These are phyloP conservation scores for Ormosia emarginata DNA, from an alignment of 306 rosid species.

Conservation along the genomic window DNA sequence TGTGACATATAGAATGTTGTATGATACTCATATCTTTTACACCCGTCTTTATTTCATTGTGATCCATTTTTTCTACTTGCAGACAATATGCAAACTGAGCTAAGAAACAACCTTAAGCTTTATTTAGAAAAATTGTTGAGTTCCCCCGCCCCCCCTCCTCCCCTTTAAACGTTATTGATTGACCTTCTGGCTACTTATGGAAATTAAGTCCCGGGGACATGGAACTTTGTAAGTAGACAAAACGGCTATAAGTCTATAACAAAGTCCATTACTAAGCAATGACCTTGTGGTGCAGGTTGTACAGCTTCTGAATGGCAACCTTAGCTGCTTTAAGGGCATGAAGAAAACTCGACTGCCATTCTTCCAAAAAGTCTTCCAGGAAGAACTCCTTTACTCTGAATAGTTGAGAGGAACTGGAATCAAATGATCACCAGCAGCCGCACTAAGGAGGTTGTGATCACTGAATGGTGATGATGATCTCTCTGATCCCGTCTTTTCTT, in stretches of 20 bases:
- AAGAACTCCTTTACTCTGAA: conserved; percentile 51
- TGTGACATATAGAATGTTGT: not conserved
- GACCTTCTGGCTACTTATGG: not conserved
- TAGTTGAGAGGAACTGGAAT: not conserved
- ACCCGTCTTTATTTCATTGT: not conserved
- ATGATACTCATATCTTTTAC: not conserved
- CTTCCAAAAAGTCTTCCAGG: conserved; percentile 54
- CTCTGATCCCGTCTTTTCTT: not conserved
- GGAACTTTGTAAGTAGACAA: not conserved
- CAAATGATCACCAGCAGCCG: conserved; percentile 12
- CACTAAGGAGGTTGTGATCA: not conserved
- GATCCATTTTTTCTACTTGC: not conserved
- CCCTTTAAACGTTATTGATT: too few relatives aligned
- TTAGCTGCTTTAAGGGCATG: conserved; percentile 64
- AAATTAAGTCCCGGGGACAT: not conserved
- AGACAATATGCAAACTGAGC: too few relatives aligned
- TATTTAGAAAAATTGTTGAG: too few relatives aligned
- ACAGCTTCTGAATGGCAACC: conserved; percentile 70
- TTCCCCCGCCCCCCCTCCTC: too few relatives aligned
- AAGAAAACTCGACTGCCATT: conserved; percentile 57
- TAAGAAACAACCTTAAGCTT: too few relatives aligned
- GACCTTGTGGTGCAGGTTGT: conserved; percentile 56
- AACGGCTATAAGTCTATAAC: not conserved
- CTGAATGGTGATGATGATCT: not conserved
- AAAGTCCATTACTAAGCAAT: not conserved